phyloP scores from a whole-genome alignment of 805 yeast genomes.

The Ogataea corticis region DNA sequence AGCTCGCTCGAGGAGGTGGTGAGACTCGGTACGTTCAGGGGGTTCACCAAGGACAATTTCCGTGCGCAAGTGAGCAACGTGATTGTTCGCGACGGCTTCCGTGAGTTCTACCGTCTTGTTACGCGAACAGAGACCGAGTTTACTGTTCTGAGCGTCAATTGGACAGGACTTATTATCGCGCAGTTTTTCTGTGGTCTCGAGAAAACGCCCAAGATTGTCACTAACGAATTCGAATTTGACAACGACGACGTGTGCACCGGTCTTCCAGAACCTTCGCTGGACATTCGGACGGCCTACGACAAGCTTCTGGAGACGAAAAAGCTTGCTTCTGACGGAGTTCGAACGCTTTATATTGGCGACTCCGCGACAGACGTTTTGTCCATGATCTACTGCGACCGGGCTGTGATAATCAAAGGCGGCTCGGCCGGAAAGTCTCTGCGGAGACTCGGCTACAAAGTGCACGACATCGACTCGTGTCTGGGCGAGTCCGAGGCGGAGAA shows the following conservation, averaged over 20 bases:
- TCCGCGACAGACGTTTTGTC: conserved; percentile 59
- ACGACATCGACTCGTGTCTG: conserved; percentile 18
- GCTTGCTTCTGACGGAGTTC: conserved; percentile 17
- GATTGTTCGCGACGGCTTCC: conserved; percentile 41
- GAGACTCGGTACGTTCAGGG: conserved; percentile 41
- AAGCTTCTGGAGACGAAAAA: conserved; percentile 36
- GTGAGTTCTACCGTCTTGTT: conserved; percentile 28
- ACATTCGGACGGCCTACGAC: conserved; percentile 56
- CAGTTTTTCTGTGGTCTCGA: conserved; percentile 25
- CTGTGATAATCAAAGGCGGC: conserved; percentile 46
- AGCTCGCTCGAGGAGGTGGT: conserved; percentile 48
- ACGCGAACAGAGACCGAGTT: conserved; percentile 11
- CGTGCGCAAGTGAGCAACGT: conserved; percentile 38
- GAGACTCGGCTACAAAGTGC: conserved; percentile 26
- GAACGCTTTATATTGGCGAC: conserved; percentile 57
- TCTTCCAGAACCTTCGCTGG: conserved; percentile 14
- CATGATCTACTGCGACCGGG: conserved; percentile 46
- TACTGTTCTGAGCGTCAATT: conserved; percentile 56
- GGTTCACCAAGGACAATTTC: conserved; percentile 37
- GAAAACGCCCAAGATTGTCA: conserved; percentile 32
- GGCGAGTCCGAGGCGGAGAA: conserved; percentile 11
- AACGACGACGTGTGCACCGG: conserved; percentile 28
- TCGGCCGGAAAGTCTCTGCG: conserved; percentile 31
- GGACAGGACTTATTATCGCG: conserved; percentile 54
- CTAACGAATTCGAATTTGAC: conserved; percentile 52